Base-by-base conservation (phyloP, 495 filamentous ascomycete genomes). In the Extremus antarcticus region DNA sequence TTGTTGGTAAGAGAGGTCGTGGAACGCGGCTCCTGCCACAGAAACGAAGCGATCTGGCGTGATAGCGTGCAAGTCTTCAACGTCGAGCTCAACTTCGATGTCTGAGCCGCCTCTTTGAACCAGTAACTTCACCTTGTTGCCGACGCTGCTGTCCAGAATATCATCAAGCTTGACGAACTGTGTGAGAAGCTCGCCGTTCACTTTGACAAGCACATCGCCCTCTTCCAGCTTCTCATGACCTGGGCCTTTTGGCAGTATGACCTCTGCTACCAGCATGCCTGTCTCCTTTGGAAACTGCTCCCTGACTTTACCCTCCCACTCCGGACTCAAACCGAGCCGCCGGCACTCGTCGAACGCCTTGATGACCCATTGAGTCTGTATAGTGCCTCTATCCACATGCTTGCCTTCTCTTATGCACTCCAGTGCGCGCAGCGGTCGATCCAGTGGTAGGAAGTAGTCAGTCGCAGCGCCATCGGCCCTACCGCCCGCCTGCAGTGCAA, bases 341-440 rank as follows among this genome's bases (percentile, higher is more conserved):
- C 90, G 84, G 69, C 94, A 97, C 68, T 99, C 92, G 63, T 99
- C 92, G 63, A 99, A 99, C 0, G 92, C 89, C 66, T 95, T 95
- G 53, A 96, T 78, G 13, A 96, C 75, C 85, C 94, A 99, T 68
- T 97, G 94, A 35, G 87, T 90, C 64, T 99, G 92, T 45, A 99
- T 96, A n/a, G 91, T 95, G 25, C 92, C 92, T 59, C 92, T 77
- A 32, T 84, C 80, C 48, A 99, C 81, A 7, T 80, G 80, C 57
- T 79, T 76, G 23, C 79, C 82, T 51, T 82, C 76, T 63, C 82
- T 85, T 47, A 99, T 85, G 66, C 89, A 94, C 66, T 86, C 74
- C 55, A 99, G 75, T 1, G 94, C 92, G 45, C 92, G 80, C 21
- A 87, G 68, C 1, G 92, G 94, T 47, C 92, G 80, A 66, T 97